Percentiles rank a stretch among this genome's conserved stretches.
These are phyloP conservation scores for Suillus lakei DNA, from an alignment of 768 basidiomycete genomes.

Conservation along the genomic window DNA sequence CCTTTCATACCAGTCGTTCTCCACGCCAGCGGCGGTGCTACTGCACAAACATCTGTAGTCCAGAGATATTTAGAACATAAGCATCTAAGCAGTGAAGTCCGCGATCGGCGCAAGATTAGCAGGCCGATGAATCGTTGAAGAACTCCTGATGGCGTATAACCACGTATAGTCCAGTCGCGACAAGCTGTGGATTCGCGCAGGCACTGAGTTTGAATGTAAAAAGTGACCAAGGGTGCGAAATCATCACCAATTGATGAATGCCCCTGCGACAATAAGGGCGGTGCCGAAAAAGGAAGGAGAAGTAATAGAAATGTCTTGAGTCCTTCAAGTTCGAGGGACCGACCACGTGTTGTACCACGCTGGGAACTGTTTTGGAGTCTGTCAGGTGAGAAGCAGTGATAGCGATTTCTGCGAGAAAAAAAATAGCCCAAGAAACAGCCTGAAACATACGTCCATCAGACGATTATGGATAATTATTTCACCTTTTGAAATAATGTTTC, in stretches of 20 bases:
- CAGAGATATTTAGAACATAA: slow-evolving; percentile 2
- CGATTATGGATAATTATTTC: background rate
- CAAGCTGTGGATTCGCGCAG: slow-evolving; percentile 11
- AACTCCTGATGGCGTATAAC: slow-evolving; percentile 16
- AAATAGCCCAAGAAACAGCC: background rate
- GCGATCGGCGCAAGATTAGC: background rate
- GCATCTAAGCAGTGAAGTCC: slow-evolving; percentile 12
- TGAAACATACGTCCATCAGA: background rate
- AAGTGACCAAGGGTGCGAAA: slow-evolving; percentile 41
- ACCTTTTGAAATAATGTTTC: background rate
- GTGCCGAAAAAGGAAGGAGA: slow-evolving; percentile 19
- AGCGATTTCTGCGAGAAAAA: background rate
- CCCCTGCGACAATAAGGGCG: slow-evolving; percentile 28
- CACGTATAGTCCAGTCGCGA: slow-evolving; percentile 21
- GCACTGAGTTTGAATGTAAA: slow-evolving; percentile 44
- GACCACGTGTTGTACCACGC: background rate
- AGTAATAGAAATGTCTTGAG: slow-evolving; percentile 6
- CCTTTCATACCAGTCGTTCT: background rate
- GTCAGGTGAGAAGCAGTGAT: background rate
- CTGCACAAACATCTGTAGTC: background rate
- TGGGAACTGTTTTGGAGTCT: background rate
- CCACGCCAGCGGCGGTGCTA: background rate
- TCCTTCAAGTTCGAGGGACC: background rate
- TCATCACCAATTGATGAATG: slow-evolving; percentile 37
- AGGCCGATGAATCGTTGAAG: slow-evolving; percentile 8